These are phyloP conservation scores for Phytophthora sp. DNA, from an alignment of 352 stramenopile genomes.

Conservation along the genomic window DNA sequence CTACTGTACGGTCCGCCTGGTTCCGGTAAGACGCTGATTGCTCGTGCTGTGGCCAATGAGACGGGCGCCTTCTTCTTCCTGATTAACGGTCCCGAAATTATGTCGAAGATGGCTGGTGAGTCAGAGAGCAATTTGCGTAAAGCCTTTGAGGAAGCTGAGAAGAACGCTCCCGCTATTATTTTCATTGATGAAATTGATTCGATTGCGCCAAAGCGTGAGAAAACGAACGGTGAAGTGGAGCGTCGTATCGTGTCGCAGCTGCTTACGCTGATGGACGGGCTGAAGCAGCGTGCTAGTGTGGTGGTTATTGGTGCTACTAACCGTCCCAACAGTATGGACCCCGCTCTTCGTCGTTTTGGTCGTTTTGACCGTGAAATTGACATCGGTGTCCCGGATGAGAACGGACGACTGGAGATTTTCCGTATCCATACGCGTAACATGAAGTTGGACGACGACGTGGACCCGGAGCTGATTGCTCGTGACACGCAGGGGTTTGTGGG, in stretches of 20 bases:
- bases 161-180: conserved; percentile 99
- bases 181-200: conserved; percentile 99
- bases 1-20: conserved; percentile 99
- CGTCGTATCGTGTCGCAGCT: conserved; percentile 98
- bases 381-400: conserved; percentile 99
- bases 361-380: conserved; percentile 99
- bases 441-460: conserved; percentile 99
- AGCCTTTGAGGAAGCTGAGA: conserved; percentile 99
- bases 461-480: conserved; percentile 96
- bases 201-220: conserved; percentile 98
- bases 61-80: conserved; percentile 99
- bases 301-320: conserved; percentile 99
- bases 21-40: conserved; percentile 99
- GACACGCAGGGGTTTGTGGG: conserved; percentile 99
- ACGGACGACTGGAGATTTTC: conserved; percentile 98
- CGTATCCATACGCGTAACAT: conserved; percentile 99
- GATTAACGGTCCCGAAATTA: conserved; percentile 99
- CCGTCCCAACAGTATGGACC: conserved; percentile 98
- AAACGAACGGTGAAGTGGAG: conserved; percentile 99
- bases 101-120: conserved; percentile 98
- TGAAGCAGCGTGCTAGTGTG: conserved; percentile 93
- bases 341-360: conserved; percentile 97
- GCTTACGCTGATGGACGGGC: conserved; percentile 99
- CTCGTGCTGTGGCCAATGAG: conserved; percentile 98
- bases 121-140: conserved; percentile 94